Conservation (phyloP, 768 basidiomycete species). For the Dioszegia aurantiaca region DNA sequence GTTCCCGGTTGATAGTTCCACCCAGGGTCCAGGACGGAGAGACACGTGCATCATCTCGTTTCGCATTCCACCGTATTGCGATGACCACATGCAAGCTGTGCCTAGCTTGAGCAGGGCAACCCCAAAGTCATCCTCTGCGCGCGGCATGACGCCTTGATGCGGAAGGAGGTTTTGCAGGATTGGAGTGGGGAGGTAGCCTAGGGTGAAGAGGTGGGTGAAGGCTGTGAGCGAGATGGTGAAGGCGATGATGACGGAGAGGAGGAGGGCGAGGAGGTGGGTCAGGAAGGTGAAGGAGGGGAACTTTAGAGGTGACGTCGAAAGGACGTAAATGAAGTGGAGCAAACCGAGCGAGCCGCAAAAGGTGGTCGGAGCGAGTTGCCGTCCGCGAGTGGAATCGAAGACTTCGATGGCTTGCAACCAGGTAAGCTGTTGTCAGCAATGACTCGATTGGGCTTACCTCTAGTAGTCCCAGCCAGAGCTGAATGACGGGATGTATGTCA, state of each 20-base stretch:
- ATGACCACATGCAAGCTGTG: slow-evolving; percentile 43
- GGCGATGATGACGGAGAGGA: slow-evolving; percentile 34
- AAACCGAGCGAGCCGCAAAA: slow-evolving; percentile 40
- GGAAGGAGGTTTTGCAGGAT: slow-evolving; percentile 37
- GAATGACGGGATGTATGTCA: slow-evolving; percentile 45
- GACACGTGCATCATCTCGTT: slow-evolving; percentile 39
- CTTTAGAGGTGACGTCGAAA: slow-evolving; percentile 41
- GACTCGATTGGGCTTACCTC: slow-evolving; percentile 38
- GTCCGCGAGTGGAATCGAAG: slow-evolving; percentile 19
- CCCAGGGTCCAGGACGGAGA: slow-evolving; percentile 29
- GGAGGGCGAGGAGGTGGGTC: slow-evolving; percentile 44
- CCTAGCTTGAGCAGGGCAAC: slow-evolving; percentile 44
- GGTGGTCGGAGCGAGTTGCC: slow-evolving; percentile 39
- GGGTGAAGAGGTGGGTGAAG: slow-evolving; percentile 42
- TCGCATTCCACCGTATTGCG: slow-evolving; percentile 41
- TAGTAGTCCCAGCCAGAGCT: slow-evolving; percentile 42
- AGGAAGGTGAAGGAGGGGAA: slow-evolving; percentile 48
- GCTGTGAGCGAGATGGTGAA: slow-evolving; percentile 34
- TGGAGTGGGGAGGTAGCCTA: slow-evolving; percentile 42
- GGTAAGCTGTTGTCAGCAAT: slow-evolving; percentile 34
- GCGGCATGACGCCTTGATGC: slow-evolving; percentile 38
- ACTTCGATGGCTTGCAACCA: slow-evolving; percentile 45
- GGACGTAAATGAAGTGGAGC: slow-evolving; percentile 40
- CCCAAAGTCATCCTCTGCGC: slow-evolving; percentile 43
- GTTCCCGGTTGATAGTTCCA: slow-evolving; percentile 28